phyloP scores from a whole-genome alignment of 768 basidiomycete genomes.

The Boletus subcaerulescens region DNA sequence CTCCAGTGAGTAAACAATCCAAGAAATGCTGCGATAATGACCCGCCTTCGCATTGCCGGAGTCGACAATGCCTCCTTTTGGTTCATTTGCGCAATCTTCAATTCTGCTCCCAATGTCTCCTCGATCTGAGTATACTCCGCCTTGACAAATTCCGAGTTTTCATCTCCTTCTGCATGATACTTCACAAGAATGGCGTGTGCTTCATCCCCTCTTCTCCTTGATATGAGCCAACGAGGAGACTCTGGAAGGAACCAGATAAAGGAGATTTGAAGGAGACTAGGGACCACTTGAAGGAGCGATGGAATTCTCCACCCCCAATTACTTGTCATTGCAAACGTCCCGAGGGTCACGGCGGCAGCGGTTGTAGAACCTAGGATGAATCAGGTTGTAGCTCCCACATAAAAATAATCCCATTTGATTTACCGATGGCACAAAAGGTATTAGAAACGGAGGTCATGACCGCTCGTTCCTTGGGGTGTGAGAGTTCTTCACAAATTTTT shows the following conservation, averaged over 20 bases:
- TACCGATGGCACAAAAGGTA: neutral
- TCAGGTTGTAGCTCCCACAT: neutral
- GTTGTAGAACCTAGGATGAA: conserved; percentile 4
- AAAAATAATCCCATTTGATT: neutral
- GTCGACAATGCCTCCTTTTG: conserved; percentile 3
- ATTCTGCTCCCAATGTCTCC: conserved; percentile 42
- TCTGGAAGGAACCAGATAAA: conserved; percentile 63
- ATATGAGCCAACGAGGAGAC: conserved; percentile 62
- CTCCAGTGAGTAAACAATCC: conserved; percentile 14
- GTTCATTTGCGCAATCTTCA: neutral
- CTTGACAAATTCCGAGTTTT: conserved; percentile 48
- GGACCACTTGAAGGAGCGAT: conserved; percentile 51
- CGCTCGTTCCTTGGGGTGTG: conserved; percentile 18
- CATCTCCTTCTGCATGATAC: conserved; percentile 60
- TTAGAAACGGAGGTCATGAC: conserved; percentile 1
- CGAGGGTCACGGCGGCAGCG: conserved; percentile 56
- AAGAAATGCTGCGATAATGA: conserved; percentile 9
- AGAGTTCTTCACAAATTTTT: conserved; percentile 13
- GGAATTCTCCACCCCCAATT: conserved; percentile 71
- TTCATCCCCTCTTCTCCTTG: conserved; percentile 51
- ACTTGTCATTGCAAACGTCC: conserved; percentile 56
- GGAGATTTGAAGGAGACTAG: conserved; percentile 49
- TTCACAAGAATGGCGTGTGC: conserved; percentile 47
- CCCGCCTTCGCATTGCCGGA: conserved; percentile 13
- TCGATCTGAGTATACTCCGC: conserved; percentile 57